Evolutionary conservation across 495 filamentous ascomycete genomes (phyloP).

Genomic region (Aspergillus wentii): DNA sequence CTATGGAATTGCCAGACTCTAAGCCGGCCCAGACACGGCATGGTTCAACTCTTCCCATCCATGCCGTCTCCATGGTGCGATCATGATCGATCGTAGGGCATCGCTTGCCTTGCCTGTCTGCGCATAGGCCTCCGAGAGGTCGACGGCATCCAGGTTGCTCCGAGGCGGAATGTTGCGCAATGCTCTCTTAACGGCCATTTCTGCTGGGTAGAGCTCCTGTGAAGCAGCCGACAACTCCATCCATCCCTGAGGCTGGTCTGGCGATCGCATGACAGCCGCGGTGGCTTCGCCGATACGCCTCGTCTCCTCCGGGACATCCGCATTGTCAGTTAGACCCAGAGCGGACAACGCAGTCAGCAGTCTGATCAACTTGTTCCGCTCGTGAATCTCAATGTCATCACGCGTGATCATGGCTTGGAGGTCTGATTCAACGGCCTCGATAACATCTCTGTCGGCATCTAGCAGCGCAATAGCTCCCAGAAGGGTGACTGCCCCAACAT

Average conservation of each 20-base stretch:
- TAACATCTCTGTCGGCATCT: slow-evolving; percentile 69
- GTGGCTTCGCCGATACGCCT: slow-evolving; percentile 51
- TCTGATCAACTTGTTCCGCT: slow-evolving; percentile 49
- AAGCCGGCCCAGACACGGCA: slow-evolving; percentile 17
- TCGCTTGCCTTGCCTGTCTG: slow-evolving; percentile 67
- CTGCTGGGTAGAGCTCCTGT: slow-evolving; percentile 54
- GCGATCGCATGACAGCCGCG: slow-evolving; percentile 71
- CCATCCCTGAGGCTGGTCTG: slow-evolving; percentile 74
- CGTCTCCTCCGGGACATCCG: slow-evolving; percentile 27
- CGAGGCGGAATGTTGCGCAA: slow-evolving; percentile 62
- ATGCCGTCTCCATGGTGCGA: slow-evolving; percentile 69
- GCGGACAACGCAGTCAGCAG: slow-evolving; percentile 54
- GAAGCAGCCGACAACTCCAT: slow-evolving; percentile 57
- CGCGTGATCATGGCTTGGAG: slow-evolving; percentile 64
- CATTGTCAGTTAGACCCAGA: slow-evolving; percentile 29
- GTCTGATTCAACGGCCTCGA: slow-evolving; percentile 77
- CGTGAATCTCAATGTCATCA: slow-evolving; percentile 44
- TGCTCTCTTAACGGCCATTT: slow-evolving; percentile 81
- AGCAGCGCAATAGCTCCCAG: slow-evolving; percentile 79
- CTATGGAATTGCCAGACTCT: slow-evolving; percentile 4
- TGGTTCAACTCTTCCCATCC: slow-evolving; percentile 57
- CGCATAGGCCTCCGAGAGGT: slow-evolving; percentile 70
- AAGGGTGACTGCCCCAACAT: slow-evolving; percentile 71
- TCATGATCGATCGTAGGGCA: slow-evolving; percentile 70
- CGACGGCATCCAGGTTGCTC: slow-evolving; percentile 60